phyloP scores from a whole-genome alignment of 257 asterid genomes.

The Solanum sparsipilum region DNA sequence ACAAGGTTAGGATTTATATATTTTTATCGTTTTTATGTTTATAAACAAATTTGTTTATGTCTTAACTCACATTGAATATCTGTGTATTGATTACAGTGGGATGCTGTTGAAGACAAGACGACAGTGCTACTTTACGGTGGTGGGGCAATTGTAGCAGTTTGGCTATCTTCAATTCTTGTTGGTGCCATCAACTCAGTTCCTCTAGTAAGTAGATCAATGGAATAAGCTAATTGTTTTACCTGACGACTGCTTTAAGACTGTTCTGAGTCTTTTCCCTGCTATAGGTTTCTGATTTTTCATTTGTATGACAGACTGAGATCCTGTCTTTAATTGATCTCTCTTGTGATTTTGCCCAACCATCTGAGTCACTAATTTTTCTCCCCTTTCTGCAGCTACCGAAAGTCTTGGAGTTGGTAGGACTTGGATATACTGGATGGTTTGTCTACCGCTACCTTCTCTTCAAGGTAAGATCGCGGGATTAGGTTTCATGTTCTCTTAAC shows the following conservation, averaged over 20 bases:
- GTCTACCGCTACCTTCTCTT: constrained; percentile 96
- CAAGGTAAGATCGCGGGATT: constrained; percentile 43
- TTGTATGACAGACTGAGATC: background rate
- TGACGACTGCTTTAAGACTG: background rate
- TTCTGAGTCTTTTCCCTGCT: background rate
- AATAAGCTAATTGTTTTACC: background rate
- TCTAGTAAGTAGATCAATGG: constrained; percentile 45
- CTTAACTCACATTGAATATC: background rate
- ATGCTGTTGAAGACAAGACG: constrained; percentile 67
- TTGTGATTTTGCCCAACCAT: background rate
- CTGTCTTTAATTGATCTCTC: background rate
- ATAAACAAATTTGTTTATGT: background rate
- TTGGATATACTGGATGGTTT: constrained; percentile 97
- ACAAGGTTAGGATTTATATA: background rate
- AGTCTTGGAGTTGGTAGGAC: constrained; percentile 91
- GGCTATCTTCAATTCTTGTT: constrained; percentile 71
- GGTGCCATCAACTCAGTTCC: constrained; percentile 92
- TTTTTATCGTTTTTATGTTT: background rate
- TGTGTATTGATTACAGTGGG: constrained; percentile 55
- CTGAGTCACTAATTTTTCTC: background rate
- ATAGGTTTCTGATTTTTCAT: background rate
- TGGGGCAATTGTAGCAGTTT: constrained; percentile 55
- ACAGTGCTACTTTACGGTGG: constrained; percentile 53
- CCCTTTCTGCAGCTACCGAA: constrained; percentile 66
- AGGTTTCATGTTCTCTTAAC: constrained; percentile 7